Conservation (phyloP, 2,329 filamentous ascomycete species). For the Camillea tinctor region DNA sequence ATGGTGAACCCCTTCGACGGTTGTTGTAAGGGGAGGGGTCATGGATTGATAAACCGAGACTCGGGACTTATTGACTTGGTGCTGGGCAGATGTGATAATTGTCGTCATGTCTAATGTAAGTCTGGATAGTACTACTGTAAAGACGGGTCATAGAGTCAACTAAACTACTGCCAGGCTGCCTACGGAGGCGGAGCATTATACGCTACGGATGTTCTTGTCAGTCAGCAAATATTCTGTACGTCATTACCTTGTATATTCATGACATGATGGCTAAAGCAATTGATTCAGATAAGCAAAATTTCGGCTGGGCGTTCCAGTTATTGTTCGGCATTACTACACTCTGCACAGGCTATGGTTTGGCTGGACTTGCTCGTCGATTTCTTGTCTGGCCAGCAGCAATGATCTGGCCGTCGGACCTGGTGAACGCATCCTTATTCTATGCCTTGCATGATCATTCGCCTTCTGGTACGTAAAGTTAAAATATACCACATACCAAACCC, state of each 20-base stretch:
- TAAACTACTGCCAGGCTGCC: conserved; percentile 42
- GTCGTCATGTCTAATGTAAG: conserved; percentile 64
- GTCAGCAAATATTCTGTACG: conserved; percentile 52
- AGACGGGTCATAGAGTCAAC: not conserved
- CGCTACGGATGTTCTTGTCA: conserved; percentile 51
- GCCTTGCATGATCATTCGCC: conserved; percentile 61
- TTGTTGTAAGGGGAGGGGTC: not conserved
- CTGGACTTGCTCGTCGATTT: conserved; percentile 58
- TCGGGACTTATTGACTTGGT: not conserved
- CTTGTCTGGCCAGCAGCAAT: conserved; percentile 61
- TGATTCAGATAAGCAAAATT: conserved; percentile 46
- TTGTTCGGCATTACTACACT: conserved; percentile 60
- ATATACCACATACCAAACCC: too few relatives aligned
- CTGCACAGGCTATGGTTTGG: conserved; percentile 62
- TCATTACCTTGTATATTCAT: not conserved
- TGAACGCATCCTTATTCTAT: conserved; percentile 62
- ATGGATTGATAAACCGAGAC: not conserved
- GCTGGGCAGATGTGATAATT: conserved; percentile 31
- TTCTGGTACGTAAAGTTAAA: conserved; percentile 23
- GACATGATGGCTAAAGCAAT: conserved; percentile 1
- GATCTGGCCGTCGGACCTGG: conserved; percentile 61
- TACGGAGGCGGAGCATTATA: conserved; percentile 59
- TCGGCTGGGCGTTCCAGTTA: conserved; percentile 59
- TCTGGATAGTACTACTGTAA: conserved; percentile 7
- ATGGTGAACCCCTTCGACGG: not conserved